Percentiles rank a stretch among this genome's conserved stretches.
Conservation (phyloP, 2,329 filamentous ascomycete genomes). For the Aspergillus transmontanensis region DNA sequence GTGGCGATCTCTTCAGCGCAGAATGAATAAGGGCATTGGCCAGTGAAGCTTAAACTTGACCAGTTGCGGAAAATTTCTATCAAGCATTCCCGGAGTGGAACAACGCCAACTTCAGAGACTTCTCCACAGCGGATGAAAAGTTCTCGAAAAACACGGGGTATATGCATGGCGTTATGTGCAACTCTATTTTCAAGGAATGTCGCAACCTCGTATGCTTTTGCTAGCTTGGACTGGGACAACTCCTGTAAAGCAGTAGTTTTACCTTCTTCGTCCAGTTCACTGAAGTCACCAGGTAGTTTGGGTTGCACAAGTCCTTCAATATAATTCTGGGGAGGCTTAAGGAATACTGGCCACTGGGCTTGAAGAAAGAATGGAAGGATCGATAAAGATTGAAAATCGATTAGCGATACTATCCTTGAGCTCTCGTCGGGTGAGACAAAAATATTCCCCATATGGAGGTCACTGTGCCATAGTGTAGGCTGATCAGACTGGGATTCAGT, state of each 20-base stretch:
- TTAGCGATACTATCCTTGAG: constrained; percentile 24
- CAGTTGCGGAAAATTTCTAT: constrained; percentile 34
- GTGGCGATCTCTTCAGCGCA: constrained; percentile 29
- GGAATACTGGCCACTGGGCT: constrained; percentile 29
- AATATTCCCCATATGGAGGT: constrained; percentile 38
- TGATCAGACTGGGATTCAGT: constrained; percentile 12
- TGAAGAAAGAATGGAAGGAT: constrained; percentile 34
- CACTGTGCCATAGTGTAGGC: constrained; percentile 28
- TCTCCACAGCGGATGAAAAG: constrained; percentile 38
- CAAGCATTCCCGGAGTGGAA: constrained; percentile 38
- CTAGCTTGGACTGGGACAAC: constrained; percentile 20
- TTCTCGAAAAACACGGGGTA: constrained; percentile 34
- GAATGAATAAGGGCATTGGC: constrained; percentile 32
- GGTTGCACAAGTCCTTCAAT: constrained; percentile 18
- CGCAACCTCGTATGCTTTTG: constrained; percentile 36
- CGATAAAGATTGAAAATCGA: constrained; percentile 29
- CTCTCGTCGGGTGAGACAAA: constrained; percentile 26
- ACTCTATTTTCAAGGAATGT: constrained; percentile 25
- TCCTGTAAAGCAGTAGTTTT: constrained; percentile 20
- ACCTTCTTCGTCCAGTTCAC: constrained; percentile 28
- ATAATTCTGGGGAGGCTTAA: constrained; percentile 26
- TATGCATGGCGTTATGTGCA: constrained; percentile 24
- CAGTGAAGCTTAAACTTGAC: constrained; percentile 27
- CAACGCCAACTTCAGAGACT: constrained; percentile 25
- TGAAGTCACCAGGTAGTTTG: constrained; percentile 33